Evolutionary conservation across 192 early-diverging fungal genomes (phyloP), one percentile per base, ranked within the genome.

Genomic region (Funneliformis geosporum): DNA sequence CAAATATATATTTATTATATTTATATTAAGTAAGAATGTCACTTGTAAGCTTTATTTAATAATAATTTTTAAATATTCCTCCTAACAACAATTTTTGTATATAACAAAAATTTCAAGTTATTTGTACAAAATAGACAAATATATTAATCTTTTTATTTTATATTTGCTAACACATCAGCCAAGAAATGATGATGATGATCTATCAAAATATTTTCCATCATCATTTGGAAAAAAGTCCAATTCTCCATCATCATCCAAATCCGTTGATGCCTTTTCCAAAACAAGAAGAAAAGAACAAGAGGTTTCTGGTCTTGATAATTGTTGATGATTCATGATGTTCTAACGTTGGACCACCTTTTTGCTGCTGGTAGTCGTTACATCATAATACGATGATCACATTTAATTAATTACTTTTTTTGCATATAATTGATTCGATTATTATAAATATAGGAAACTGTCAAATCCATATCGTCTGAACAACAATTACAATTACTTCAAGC

Each of bases 101-200:
- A 33, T 33, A 33, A 33, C 33, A 33, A 33, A 33, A 33, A 33
- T 33, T 33, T 33, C 33, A 33, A 33, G 33, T 33, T 33, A 33
- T 33, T 33, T 33, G 33, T 33, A 33, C 33, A 33, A 33, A n/a
- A n/a, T 33, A 33, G 33, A 33, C 33, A 33, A 33, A n/a, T 33
- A 33, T 2, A 33, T 33, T 33, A 33, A 33, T 33, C 33, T 33
- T 33, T 33, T 33, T 33, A 33, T 33, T 2, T 33, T 33, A 33
- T 33, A 33, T 2, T 33, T 33, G 33, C 33, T n/a, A 33, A 33
- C 33, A 33, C 33, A 33, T 33, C 33, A 55, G 50, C 18, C 50
- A 55, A 55, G 21, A 55, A 55, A 55, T 85, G 87, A 85, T 69
- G 87, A 88, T 47, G 87, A 85, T 73, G 87, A 88, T 47, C 80